Percentiles rank a stretch among this genome's conserved stretches.
Conservation (phyloP, 2,329 filamentous ascomycete genomes). For the Aureobasidium leucospermi region DNA sequence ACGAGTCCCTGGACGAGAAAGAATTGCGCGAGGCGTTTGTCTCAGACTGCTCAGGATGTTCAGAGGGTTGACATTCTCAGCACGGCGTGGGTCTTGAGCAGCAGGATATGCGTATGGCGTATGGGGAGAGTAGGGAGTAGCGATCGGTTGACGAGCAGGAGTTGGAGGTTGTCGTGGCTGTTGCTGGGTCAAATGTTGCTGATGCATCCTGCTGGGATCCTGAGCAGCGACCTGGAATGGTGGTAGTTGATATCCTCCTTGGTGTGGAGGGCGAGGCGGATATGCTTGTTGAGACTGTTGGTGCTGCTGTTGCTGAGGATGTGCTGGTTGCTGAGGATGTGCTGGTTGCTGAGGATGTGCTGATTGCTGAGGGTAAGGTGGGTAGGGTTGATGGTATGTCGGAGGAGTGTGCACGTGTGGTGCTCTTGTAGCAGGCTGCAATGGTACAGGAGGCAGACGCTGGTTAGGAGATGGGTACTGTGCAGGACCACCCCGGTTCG, state of each 20-base stretch:
- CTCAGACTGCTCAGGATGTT: conserved; percentile 4
- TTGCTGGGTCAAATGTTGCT: conserved; percentile 21
- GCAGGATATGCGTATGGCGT: conserved; percentile 17
- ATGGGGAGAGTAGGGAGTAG: conserved; percentile 14
- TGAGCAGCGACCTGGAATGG: conserved; percentile 42
- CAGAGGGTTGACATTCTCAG: background rate
- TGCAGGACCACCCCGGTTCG: conserved; percentile 19
- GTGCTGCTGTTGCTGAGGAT: conserved; percentile 8
- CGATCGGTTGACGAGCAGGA: background rate
- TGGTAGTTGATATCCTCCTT: conserved; percentile 39
- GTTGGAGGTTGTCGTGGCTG: conserved; percentile 15
- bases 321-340: background rate
- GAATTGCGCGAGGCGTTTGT: background rate
- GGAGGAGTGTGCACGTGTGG: conserved; percentile 26
- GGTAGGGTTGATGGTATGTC: conserved; percentile 26
- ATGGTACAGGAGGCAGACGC: conserved; percentile 19
- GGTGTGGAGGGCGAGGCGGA: conserved; percentile 29
- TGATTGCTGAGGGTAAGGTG: conserved; percentile 16
- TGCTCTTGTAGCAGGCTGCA: conserved; percentile 19
- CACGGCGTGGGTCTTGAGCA: conserved; percentile 22
- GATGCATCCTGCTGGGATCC: conserved; percentile 30
- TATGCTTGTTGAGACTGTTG: background rate
- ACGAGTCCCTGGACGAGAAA: conserved; percentile 1
- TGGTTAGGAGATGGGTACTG: conserved; percentile 26
- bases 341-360: background rate